phyloP scores from a whole-genome alignment of 1,284 basidiomycete genomes.

The Puccinia hordei region DNA sequence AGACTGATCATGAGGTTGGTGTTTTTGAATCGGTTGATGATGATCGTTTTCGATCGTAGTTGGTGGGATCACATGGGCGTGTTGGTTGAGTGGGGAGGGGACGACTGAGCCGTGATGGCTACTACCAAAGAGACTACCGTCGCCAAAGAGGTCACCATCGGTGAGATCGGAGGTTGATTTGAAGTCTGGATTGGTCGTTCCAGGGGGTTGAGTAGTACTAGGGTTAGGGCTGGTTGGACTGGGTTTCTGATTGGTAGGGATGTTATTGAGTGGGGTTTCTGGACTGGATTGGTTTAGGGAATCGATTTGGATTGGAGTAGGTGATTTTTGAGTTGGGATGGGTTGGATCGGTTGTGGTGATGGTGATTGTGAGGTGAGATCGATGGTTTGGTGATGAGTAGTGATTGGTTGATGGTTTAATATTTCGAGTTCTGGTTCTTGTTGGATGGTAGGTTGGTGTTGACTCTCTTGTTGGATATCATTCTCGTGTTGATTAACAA shows the following conservation, averaged over 20 bases:
- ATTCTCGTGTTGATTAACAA: background rate
- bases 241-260: background rate
- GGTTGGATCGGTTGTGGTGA: background rate
- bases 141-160: conserved; percentile 44
- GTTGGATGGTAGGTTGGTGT: background rate
- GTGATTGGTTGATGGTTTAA: background rate
- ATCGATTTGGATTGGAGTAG: background rate
- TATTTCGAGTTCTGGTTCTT: background rate
- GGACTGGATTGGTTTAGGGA: background rate
- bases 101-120: conserved; percentile 32
- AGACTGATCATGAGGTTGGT: background rate
- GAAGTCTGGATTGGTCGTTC: background rate
- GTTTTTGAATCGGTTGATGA: background rate
- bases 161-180: conserved; percentile 27
- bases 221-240: background rate
- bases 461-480: background rate
- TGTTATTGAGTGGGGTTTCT: conserved; percentile 14
- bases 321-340: background rate
- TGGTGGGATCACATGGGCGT: background rate
- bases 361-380: conserved; percentile 9
- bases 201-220: background rate
- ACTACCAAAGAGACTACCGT: conserved; percentile 43
- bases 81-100: conserved; percentile 38
- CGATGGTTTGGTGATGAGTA: conserved; percentile 2
- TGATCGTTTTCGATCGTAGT: background rate